Percentiles rank a stretch among this genome's conserved stretches.
These are phyloP conservation scores for Neolentinus lepideus DNA, from an alignment of 1,284 basidiomycete genomes.

Conservation along the genomic window DNA sequence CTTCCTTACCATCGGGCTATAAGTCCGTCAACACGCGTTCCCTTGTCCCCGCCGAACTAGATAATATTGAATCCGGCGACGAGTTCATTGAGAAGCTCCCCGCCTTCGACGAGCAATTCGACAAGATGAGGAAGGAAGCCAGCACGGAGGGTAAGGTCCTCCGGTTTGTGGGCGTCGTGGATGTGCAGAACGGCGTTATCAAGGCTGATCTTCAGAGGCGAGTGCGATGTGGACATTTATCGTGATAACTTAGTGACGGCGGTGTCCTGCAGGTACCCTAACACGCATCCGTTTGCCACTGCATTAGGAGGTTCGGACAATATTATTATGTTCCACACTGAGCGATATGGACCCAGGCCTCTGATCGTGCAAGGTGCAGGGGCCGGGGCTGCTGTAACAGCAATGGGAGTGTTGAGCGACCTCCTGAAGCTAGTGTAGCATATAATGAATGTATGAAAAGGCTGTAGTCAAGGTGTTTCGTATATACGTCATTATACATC, in stretches of 20 bases:
- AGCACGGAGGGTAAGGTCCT: slow-evolving; percentile 76
- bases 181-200: slow-evolving; percentile 67
- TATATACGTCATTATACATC: no score
- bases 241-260: background rate
- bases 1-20: slow-evolving; percentile 62
- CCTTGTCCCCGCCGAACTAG: slow-evolving; percentile 77
- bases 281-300: slow-evolving; percentile 89
- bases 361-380: slow-evolving; percentile 94
- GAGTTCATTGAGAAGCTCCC: slow-evolving; percentile 80
- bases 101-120: slow-evolving; percentile 82
- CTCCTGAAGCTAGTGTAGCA: slow-evolving; percentile 49
- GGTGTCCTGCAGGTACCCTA: slow-evolving; percentile 63
- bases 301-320: slow-evolving; percentile 95
- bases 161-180: slow-evolving; percentile 93
- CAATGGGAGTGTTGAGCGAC: slow-evolving; percentile 94
- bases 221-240: slow-evolving; percentile 13
- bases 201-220: slow-evolving; percentile 87
- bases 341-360: slow-evolving; percentile 78
- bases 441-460: background rate
- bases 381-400: slow-evolving; percentile 95
- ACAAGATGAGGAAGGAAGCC: slow-evolving; percentile 72
- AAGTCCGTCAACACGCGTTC: slow-evolving; percentile 79
- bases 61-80: slow-evolving; percentile 61
- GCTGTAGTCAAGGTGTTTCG: background rate
- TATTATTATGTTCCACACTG: slow-evolving; percentile 95